Evolutionary conservation across 164 flowering plant genomes (phyloP).

Genomic region (Aristolochia fimbriata): DNA sequence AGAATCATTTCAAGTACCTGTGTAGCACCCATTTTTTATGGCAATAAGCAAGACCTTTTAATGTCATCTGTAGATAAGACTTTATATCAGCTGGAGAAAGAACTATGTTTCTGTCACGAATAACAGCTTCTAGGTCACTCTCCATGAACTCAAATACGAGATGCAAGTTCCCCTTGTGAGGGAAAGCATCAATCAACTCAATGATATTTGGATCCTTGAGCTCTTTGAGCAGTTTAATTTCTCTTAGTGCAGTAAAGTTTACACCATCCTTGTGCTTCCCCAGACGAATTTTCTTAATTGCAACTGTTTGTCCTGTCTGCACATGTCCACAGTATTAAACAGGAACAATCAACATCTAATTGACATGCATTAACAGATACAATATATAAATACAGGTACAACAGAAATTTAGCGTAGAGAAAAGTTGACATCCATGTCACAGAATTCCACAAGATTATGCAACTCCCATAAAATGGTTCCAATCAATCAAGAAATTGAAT

Average conservation of each 20-base stretch:
- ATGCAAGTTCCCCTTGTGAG: conserved; percentile 91
- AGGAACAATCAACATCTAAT: neutral
- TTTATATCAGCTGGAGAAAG: conserved; percentile 91
- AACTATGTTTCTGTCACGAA: conserved; percentile 81
- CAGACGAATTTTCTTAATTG: conserved; percentile 89
- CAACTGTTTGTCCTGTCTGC: conserved; percentile 82
- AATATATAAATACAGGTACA: too few relatives aligned
- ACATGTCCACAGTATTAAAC: conserved; percentile 2
- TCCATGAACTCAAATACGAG: conserved; percentile 98
- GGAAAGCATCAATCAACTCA: conserved; percentile 88
- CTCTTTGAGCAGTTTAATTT: conserved; percentile 90
- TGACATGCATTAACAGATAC: too few relatives aligned
- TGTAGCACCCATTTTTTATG: conserved; percentile 97
- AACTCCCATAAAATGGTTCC: too few relatives aligned
- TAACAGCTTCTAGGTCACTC: conserved; percentile 93
- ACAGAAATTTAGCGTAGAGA: too few relatives aligned
- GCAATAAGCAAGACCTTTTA: conserved; percentile 86
- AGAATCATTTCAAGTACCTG: conserved; percentile 31
- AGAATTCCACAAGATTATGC: too few relatives aligned
- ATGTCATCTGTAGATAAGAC: conserved; percentile 87
- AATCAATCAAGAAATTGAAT: too few relatives aligned
- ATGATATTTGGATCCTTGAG: conserved; percentile 85
- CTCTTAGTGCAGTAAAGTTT: conserved; percentile 88
- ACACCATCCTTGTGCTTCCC: conserved; percentile 96
- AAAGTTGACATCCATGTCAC: too few relatives aligned